Evolutionary conservation across 805 yeast genomes (phyloP).

Genomic region (Kodamaea restingae): DNA sequence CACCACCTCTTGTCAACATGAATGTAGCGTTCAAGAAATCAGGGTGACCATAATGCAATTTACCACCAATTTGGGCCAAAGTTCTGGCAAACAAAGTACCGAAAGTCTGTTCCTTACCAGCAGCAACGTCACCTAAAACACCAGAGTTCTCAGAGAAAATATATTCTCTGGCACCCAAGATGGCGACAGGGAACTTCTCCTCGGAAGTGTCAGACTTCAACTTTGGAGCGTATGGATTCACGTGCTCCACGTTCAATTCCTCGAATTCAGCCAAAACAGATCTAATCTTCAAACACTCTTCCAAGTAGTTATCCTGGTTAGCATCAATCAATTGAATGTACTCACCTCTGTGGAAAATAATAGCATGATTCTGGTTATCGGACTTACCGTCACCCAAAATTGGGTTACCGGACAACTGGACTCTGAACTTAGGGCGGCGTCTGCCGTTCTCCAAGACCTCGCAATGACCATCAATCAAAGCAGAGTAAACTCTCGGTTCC

Average conservation of each 20-base stretch:
- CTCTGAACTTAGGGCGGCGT: constrained; percentile 68
- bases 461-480: constrained; percentile 78
- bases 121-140: constrained; percentile 83
- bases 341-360: constrained; percentile 80
- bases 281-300: constrained; percentile 80
- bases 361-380: constrained; percentile 79
- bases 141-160: constrained; percentile 85
- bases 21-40: constrained; percentile 72
- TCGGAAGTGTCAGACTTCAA: constrained; percentile 52
- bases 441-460: constrained; percentile 58
- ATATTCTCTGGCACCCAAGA: constrained; percentile 84
- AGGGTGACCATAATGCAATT: constrained; percentile 85
- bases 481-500: constrained; percentile 68
- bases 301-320: constrained; percentile 80
- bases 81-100: constrained; percentile 85
- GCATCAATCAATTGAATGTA: constrained; percentile 83
- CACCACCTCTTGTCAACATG: constrained; percentile 87
- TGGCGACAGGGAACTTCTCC: constrained; percentile 65
- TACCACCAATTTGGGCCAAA: constrained; percentile 79
- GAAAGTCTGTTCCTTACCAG: constrained; percentile 86
- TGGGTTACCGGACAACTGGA: constrained; percentile 78
- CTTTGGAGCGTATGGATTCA: constrained; percentile 76
- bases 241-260: constrained; percentile 69
- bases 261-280: constrained; percentile 80
- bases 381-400: constrained; percentile 87